Base-by-base conservation (phyloP, 2,329 filamentous ascomycete species). In the Aspergillus ibericus region DNA sequence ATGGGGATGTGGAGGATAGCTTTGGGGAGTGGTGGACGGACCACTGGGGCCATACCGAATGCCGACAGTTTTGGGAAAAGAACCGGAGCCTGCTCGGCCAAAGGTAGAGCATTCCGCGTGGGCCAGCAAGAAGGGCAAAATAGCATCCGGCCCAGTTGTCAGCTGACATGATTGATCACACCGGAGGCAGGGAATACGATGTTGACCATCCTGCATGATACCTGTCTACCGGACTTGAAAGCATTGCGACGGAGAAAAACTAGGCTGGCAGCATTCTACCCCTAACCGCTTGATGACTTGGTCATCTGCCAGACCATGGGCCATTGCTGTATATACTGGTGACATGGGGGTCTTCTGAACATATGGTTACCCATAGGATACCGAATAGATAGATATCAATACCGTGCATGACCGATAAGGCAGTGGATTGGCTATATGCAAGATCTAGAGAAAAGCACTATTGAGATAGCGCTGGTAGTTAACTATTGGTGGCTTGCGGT, bases 21-120 rank as follows among this genome's bases (percentile, higher is more conserved):
- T 97, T 97, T 80, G 92, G 92, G 12, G 93, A 98, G 78, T 98
- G 92, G 91, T 98, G 93, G 93, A 81, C 89, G 42, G 92, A 97
- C 47, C 88, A 93, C 73, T 93, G 92, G 89, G 91, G 89, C 0
- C 90, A 93, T 75, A 80, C 85, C 61, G 84, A 85, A 18, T 98
- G 93, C 76, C 85, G 85, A 72, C 88, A 89, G 62, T 96, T 96
- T 70, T 98, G 93, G 93, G 78, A 88, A 59, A 82, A 88, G 66
- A 88, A 96, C 73, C 90, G 90, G 73, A 81, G 81, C 54, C 81
- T 82, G 58, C 78, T 96, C 64, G 84, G 86, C 63, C 88, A 90
- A 67, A 83, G 89, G 68, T 95, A 72, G 63, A 25, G 27, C 15
- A 4, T 22, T 40, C 15, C 38, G 22, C 10, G 29, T 44, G 36